Conservation (phyloP, 2,329 filamentous ascomycete species). For the Fusarium penzigii region DNA sequence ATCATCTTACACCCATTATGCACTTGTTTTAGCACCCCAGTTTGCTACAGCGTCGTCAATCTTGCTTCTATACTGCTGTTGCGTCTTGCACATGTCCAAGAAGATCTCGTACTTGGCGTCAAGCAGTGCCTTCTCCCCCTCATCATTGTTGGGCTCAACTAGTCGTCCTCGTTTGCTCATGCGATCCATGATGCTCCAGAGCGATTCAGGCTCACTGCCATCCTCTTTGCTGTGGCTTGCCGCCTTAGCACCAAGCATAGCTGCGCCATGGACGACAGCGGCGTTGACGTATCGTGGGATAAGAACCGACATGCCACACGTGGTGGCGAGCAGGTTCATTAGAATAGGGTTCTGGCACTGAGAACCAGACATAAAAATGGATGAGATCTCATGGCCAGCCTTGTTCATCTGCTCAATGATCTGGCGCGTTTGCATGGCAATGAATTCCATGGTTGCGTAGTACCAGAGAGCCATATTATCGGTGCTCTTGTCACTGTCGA, state of each 20-base stretch:
- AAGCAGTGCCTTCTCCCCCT: constrained; percentile 75
- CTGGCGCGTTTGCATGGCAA: constrained; percentile 93
- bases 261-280: constrained; percentile 95
- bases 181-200: constrained; percentile 97
- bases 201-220: constrained; percentile 73
- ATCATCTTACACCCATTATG: constrained; percentile 12
- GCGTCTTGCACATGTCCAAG: constrained; percentile 84
- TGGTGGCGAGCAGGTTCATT: constrained; percentile 88
- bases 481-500: constrained; percentile 83
- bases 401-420: constrained; percentile 94
- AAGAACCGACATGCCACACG: constrained; percentile 87
- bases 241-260: constrained; percentile 98
- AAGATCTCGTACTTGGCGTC: constrained; percentile 95
- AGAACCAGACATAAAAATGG: constrained; percentile 98
- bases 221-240: constrained; percentile 72
- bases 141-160: constrained; percentile 72
- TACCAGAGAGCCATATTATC: constrained; percentile 90
- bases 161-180: constrained; percentile 93
- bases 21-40: constrained; percentile 36
- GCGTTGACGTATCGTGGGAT: constrained; percentile 94
- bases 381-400: constrained; percentile 81
- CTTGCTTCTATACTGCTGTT: constrained; percentile 77
- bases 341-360: constrained; percentile 95
- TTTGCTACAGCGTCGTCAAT: constrained; percentile 64
- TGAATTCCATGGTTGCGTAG: constrained; percentile 97